Percentiles rank a stretch among this genome's conserved stretches.
These are phyloP conservation scores for Polyporus arcularius DNA, from an alignment of 768 basidiomycete genomes.

Conservation along the genomic window DNA sequence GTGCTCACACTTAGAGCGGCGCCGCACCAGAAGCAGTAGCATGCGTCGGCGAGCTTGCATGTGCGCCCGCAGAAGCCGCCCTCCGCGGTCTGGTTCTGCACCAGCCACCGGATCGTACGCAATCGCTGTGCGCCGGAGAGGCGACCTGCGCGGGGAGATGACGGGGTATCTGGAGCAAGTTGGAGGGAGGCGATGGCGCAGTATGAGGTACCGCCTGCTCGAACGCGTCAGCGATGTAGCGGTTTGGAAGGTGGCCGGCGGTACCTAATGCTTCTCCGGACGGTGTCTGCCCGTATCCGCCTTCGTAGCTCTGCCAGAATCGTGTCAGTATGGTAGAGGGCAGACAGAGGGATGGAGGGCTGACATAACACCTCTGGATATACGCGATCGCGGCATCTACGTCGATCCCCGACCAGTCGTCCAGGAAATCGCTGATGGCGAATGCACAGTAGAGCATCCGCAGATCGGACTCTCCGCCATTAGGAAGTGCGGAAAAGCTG, in stretches of 20 bases:
- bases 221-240: background rate
- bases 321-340: background rate
- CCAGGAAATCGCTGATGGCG: conserved; percentile 74
- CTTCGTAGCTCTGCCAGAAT: conserved; percentile 76
- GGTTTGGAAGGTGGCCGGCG: background rate
- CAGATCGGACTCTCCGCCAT: conserved; percentile 72
- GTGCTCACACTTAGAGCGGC: conserved; percentile 69
- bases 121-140: conserved; percentile 43
- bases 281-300: conserved; percentile 85
- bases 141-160: conserved; percentile 13
- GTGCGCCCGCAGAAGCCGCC: conserved; percentile 92
- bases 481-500: conserved; percentile 66
- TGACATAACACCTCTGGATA: conserved; percentile 72
- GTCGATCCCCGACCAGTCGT: conserved; percentile 78
- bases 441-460: conserved; percentile 88
- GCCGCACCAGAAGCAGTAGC: conserved; percentile 97
- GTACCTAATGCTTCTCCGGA: conserved; percentile 84
- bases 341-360: conserved; percentile 18
- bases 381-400: conserved; percentile 61
- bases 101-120: conserved; percentile 73
- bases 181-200: conserved; percentile 80
- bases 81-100: conserved; percentile 65
- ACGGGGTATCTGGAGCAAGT: conserved; percentile 42
- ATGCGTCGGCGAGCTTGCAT: conserved; percentile 86
- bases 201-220: conserved; percentile 88